Evolutionary conservation across 768 basidiomycete genomes (phyloP).

Genomic region (Suillus plorans): DNA sequence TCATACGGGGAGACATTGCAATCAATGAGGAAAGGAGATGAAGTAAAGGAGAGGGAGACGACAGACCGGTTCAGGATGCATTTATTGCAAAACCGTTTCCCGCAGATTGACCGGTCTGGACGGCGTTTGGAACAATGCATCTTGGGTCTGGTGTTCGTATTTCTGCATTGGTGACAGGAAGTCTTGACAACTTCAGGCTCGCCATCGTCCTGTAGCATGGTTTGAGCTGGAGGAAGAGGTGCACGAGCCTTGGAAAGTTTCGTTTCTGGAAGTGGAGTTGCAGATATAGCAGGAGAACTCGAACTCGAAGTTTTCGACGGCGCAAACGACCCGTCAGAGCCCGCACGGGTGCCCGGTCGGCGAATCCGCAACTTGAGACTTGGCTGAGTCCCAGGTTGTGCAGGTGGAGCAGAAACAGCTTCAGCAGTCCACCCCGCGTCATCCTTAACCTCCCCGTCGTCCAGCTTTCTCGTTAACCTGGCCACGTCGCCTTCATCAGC

Average conservation of each 20-base stretch:
- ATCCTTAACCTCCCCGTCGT: background rate
- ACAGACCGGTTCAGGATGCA: slow-evolving; percentile 35
- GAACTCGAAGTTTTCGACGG: slow-evolving; percentile 1
- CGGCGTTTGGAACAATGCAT: slow-evolving; percentile 33
- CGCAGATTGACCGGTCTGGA: slow-evolving; percentile 23
- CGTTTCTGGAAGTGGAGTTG: slow-evolving; percentile 5
- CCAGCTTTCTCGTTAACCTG: slow-evolving; percentile 1
- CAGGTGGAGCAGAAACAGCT: background rate
- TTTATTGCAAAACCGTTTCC: slow-evolving; percentile 34
- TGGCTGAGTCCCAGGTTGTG: no score
- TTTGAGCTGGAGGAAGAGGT: background rate
- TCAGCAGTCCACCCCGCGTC: background rate
- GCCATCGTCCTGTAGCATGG: background rate
- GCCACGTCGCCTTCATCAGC: background rate
- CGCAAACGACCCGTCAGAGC: slow-evolving; percentile 13
- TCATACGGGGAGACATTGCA: background rate
- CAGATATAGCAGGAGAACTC: slow-evolving; percentile 8
- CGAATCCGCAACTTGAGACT: slow-evolving; percentile 15
- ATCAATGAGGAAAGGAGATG: slow-evolving; percentile 9
- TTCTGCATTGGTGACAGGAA: slow-evolving; percentile 40
- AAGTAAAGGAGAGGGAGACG: background rate
- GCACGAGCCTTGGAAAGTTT: background rate
- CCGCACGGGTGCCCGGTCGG: background rate
- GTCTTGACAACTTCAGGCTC: slow-evolving; percentile 10
- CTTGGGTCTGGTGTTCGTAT: slow-evolving; percentile 28